phyloP scores from a whole-genome alignment of 225 moss, liverwort and hornwort species.

The Sphagnum tenellum region DNA sequence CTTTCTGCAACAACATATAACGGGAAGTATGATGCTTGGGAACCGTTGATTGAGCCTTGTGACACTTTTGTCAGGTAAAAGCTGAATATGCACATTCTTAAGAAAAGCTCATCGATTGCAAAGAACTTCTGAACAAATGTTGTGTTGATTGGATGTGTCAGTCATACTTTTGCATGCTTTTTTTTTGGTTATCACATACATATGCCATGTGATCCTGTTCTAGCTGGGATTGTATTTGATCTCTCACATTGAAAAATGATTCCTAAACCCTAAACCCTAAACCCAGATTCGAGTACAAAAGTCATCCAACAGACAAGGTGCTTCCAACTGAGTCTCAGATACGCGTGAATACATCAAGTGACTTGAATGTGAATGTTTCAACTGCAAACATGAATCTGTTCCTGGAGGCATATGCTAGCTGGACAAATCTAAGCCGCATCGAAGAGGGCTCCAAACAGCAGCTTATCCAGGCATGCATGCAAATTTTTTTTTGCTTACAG shows the following conservation, averaged over 20 bases:
- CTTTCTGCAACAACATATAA: slow-evolving; percentile 62
- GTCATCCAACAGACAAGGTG: slow-evolving; percentile 48
- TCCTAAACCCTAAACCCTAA: too few relatives aligned
- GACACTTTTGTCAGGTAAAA: slow-evolving; percentile 67
- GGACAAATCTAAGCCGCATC: slow-evolving; percentile 70
- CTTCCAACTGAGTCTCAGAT: slow-evolving; percentile 64
- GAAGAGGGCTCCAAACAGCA: slow-evolving; percentile 63
- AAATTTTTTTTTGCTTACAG: too few relatives aligned
- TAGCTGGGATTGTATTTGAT: too few relatives aligned
- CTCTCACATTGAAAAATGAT: too few relatives aligned
- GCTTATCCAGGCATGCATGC: slow-evolving; percentile 39
- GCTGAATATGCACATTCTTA: too few relatives aligned
- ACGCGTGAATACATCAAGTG: slow-evolving; percentile 56
- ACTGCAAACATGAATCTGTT: slow-evolving; percentile 84
- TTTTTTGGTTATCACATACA: too few relatives aligned
- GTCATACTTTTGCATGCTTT: too few relatives aligned
- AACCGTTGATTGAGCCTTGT: slow-evolving; percentile 75
- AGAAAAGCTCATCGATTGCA: too few relatives aligned
- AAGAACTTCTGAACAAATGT: too few relatives aligned
- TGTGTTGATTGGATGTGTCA: too few relatives aligned
- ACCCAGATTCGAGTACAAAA: slow-evolving; percentile 42
- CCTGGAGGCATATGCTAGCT: slow-evolving; percentile 93
- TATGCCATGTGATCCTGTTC: too few relatives aligned
- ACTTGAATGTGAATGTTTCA: slow-evolving; percentile 72
- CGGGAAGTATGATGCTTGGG: slow-evolving; percentile 82